Evolutionary conservation across 2,329 filamentous ascomycete species (phyloP), one percentile per base, ranked within the genome.

Genomic region (Cercospora beticola): DNA sequence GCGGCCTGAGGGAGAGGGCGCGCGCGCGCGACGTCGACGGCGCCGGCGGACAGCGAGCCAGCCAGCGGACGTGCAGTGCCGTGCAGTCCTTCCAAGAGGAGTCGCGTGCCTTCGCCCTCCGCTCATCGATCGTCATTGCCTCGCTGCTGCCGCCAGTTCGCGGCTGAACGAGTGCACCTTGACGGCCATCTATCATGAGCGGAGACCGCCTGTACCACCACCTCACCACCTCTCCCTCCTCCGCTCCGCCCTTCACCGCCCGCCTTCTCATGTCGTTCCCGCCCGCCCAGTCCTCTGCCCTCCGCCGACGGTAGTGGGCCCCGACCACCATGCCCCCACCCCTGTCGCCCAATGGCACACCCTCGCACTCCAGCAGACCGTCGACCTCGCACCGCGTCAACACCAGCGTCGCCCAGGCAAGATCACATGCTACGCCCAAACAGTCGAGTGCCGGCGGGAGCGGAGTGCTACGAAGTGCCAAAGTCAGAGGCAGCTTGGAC

Each of bases 401-500:
- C 43, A 62, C 65, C 16, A 56, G 62, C 28, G 64, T 67, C 54
- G 56, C 69, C 18, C 71, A 72, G 64, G 64, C 71, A 26, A 61
- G 69, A n/a, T 36, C 31, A 7, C 68, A 67, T 23, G 54, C 68
- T 5, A 73, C 71, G 3, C 71, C 71, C 23, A 71, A 71, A 54
- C 71, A 71, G 26, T 64, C 64, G 18, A 65, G 66, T 61, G 63
- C 57, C 18, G 57, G 59, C 43, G 63, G 61, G n/a, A 65, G 70
- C 33, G 71, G 68, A 36, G 69, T 63, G 21, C 62, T 71, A 31
- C 68, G 70, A 21, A 71, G 67, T 31, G 63, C 69, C 62, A 76
- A 75, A 63, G 64, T 69, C 43, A 64, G 73, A 69, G 72, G 72
- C 31, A 71, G 73, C 57, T 72, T 70, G n/a, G 74, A 76, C 54